These are phyloP conservation scores for Solanum chiquidenum DNA, from an alignment of 257 asterid species.

Conservation along the genomic window DNA sequence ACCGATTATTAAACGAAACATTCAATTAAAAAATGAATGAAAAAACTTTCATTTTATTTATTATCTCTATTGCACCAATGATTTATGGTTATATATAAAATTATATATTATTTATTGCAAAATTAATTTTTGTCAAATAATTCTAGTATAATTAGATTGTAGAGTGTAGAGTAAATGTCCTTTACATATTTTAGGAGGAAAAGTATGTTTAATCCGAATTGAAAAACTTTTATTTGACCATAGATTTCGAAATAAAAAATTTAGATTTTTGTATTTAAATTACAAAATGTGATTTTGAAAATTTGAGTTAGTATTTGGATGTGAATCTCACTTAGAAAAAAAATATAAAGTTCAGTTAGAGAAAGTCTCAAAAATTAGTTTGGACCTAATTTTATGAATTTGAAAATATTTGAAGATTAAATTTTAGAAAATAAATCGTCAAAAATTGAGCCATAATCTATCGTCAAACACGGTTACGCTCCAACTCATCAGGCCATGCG, in stretches of 20 bases:
- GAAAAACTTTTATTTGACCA: neutral
- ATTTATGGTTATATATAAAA: too few species aligned
- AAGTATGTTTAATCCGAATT: neutral
- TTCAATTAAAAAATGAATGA: neutral
- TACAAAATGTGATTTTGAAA: neutral
- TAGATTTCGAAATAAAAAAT: too few species aligned
- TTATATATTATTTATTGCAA: neutral
- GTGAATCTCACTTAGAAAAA: neutral
- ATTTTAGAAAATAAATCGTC: too few species aligned
- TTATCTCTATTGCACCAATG: neutral
- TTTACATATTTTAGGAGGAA: neutral
- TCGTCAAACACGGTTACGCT: neutral
- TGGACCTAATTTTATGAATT: too few species aligned
- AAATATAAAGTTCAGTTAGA: neutral
- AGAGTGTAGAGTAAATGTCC: neutral
- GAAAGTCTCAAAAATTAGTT: neutral
- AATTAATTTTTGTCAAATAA: too few species aligned
- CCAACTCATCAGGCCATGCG: neutral
- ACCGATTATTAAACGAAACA: too few species aligned
- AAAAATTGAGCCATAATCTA: too few species aligned
- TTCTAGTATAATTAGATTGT: too few species aligned
- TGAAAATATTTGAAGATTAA: too few species aligned
- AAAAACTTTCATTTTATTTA: neutral
- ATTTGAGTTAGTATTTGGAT: neutral
- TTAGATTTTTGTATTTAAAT: too few species aligned